phyloP scores from a whole-genome alignment of 106 monocot species.

The Alisma plantagoaquatica region DNA sequence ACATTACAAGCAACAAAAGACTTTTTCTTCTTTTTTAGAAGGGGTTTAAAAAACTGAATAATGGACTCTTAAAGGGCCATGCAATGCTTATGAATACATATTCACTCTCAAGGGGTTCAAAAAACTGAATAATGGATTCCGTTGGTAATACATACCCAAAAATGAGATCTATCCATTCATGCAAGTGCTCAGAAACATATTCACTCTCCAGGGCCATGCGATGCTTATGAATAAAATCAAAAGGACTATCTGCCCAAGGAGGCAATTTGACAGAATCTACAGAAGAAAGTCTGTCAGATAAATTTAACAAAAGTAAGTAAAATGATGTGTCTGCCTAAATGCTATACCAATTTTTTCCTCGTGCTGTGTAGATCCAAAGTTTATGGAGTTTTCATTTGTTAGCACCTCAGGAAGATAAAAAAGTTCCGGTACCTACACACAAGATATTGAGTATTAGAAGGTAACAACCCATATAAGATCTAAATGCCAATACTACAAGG shows the following conservation, averaged over 20 bases:
- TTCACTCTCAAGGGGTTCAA: no score
- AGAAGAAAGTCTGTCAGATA: slow-evolving; percentile 4
- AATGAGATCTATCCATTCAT: slow-evolving; percentile 98
- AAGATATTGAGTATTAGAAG: background rate
- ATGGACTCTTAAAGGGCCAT: slow-evolving; percentile 92
- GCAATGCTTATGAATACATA: slow-evolving; percentile 84
- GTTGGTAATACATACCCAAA: slow-evolving; percentile 95
- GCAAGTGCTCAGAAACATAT: slow-evolving; percentile 86
- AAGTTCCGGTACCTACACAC: slow-evolving; percentile 78
- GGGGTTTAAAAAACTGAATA: slow-evolving; percentile 85
- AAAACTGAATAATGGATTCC: no score
- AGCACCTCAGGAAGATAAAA: slow-evolving; percentile 93
- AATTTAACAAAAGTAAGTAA: background rate
- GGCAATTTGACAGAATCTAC: slow-evolving; percentile 85
- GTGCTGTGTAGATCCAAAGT: slow-evolving; percentile 72
- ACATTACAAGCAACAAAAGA: background rate
- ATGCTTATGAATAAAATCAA: slow-evolving; percentile 96
- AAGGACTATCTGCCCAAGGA: slow-evolving; percentile 77
- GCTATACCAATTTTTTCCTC: slow-evolving; percentile 58
- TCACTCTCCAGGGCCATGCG: slow-evolving; percentile 93
- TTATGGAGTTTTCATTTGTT: slow-evolving; percentile 54
- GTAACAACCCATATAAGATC: no score
- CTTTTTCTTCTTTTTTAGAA: slow-evolving; percentile 81
- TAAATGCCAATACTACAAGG: background rate
- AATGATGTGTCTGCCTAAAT: background rate